A percentile compares a stretch with the other conserved stretches of the same genome.
Evolutionary conservation across 306 rosid species (phyloP).

Genomic region (Cicer chorassanicum): DNA sequence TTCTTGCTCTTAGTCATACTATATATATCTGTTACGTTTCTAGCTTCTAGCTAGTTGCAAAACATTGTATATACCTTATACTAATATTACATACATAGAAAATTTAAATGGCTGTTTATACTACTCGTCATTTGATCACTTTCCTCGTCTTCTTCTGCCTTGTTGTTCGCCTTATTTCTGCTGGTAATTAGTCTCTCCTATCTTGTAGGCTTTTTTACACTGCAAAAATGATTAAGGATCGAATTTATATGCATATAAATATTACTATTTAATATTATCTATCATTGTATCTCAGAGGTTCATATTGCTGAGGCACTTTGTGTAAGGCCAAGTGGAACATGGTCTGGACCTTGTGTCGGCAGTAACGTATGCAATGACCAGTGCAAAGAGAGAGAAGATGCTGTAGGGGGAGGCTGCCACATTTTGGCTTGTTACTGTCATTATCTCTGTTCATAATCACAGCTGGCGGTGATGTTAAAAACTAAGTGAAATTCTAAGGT

Average conservation of each 20-base stretch:
- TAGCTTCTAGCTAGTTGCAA: no score
- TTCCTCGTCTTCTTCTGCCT: background rate
- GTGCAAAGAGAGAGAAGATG: constrained; percentile 19
- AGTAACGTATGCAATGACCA: background rate
- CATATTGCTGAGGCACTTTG: constrained; percentile 4
- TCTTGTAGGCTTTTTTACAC: background rate
- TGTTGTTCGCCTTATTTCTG: background rate
- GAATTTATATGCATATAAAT: background rate
- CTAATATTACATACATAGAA: no score
- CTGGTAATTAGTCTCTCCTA: background rate
- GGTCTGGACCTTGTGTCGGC: constrained; percentile 33
- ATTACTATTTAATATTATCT: background rate
- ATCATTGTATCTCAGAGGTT: background rate
- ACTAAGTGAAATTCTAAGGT: no score
- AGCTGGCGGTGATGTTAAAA: no score
- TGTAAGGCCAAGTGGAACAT: constrained; percentile 35
- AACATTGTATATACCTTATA: no score
- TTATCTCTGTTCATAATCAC: background rate
- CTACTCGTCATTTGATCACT: background rate
- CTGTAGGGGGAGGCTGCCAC: constrained; percentile 9
- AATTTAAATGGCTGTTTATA: background rate
- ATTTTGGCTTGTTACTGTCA: constrained; percentile 32
- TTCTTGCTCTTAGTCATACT: no score
- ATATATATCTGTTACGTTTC: no score
- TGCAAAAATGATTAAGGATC: background rate